Evolutionary conservation across 768 basidiomycete species (phyloP).

Genomic region (Phanerochaete carnosa): DNA sequence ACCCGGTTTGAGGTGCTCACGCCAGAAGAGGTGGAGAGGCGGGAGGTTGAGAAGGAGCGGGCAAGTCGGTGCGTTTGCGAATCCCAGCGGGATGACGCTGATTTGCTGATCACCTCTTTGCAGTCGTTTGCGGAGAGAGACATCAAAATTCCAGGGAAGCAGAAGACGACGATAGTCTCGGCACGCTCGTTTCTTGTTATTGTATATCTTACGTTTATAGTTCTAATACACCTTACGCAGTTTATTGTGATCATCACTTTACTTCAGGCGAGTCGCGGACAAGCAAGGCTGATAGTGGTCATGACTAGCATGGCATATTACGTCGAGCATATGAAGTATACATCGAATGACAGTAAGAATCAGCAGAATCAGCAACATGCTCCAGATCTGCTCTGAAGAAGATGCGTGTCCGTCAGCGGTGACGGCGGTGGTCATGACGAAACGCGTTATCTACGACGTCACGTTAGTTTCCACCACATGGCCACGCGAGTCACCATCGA

Average conservation of each 20-base stretch:
- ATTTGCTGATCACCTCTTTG: neutral
- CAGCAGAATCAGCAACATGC: neutral
- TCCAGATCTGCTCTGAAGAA: neutral
- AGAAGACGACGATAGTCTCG: conserved; percentile 3
- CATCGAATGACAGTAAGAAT: neutral
- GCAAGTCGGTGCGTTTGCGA: conserved; percentile 59
- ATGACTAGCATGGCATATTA: neutral
- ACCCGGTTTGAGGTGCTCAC: conserved; percentile 86
- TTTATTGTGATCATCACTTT: too few species aligned
- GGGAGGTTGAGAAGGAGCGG: conserved; percentile 85
- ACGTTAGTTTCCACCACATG: neutral
- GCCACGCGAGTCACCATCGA: neutral
- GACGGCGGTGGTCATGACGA: neutral
- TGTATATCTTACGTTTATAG: neutral
- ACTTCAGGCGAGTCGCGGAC: too few species aligned
- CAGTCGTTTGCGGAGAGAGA: conserved; percentile 62
- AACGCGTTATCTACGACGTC: neutral
- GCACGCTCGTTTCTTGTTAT: neutral
- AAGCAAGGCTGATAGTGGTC: too few species aligned
- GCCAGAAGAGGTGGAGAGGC: conserved; percentile 87
- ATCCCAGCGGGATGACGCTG: neutral
- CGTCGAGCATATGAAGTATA: neutral
- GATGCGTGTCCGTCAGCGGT: neutral
- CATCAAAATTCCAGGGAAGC: conserved; percentile 57
- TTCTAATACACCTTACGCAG: neutral